These are phyloP conservation scores for Pseudocercospora crystallina DNA, from an alignment of 2,329 filamentous ascomycete genomes.

Conservation along the genomic window DNA sequence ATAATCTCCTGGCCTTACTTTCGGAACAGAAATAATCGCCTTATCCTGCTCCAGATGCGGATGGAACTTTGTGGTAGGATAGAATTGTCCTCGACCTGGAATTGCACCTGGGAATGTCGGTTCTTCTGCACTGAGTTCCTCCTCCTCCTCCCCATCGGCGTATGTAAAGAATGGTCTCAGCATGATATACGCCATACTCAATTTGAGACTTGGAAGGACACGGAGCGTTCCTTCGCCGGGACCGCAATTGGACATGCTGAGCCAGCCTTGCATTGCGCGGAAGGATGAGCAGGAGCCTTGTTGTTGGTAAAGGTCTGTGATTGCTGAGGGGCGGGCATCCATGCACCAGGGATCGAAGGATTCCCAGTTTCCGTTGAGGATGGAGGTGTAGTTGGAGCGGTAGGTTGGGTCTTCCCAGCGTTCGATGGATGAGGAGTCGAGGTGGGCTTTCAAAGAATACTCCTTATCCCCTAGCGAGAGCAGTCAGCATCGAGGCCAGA, in stretches of 20 bases:
- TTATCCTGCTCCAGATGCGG: conserved; percentile 2
- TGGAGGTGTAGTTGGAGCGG: conserved; percentile 8
- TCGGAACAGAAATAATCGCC: conserved; percentile 10
- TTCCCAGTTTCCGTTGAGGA: conserved; percentile 11
- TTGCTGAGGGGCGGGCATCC: conserved; percentile 6
- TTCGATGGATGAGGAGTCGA: conserved; percentile 13
- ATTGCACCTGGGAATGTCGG: conserved; percentile 8
- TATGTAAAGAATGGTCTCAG: conserved; percentile 9
- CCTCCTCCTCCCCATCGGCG: not conserved
- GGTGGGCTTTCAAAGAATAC: conserved; percentile 10
- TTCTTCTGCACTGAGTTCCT: not conserved
- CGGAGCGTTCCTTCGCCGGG: conserved; percentile 8
- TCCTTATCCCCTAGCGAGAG: not conserved
- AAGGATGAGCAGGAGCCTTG: conserved; percentile 12
- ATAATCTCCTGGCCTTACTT: conserved; percentile 13
- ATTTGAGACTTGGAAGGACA: conserved; percentile 2
- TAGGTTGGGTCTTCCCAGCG: conserved; percentile 15
- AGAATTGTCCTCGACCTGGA: conserved; percentile 8
- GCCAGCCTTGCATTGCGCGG: conserved; percentile 10
- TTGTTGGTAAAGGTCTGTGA: conserved; percentile 11
- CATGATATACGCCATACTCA: conserved; percentile 13
- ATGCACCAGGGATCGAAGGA: conserved; percentile 13
- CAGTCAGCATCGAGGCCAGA: no score
- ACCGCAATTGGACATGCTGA: conserved; percentile 7
- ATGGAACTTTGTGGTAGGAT: conserved; percentile 3